Percentiles rank a stretch among this genome's conserved stretches.
phyloP scores from a whole-genome alignment of 2,329 filamentous ascomycete species.

The Fusarium sp. region DNA sequence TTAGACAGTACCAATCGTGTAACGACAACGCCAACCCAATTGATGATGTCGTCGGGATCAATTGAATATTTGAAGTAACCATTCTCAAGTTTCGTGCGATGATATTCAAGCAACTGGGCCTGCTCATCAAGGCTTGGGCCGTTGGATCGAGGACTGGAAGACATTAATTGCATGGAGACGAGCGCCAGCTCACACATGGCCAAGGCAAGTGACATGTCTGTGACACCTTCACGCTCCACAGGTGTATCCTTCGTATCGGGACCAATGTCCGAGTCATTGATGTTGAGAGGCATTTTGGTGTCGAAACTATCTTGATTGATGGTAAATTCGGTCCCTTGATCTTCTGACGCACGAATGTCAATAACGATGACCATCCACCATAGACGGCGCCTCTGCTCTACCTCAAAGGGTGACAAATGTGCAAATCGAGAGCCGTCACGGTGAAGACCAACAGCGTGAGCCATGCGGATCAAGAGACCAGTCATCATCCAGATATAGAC shows the following conservation, averaged over 20 bases:
- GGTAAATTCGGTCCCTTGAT: slow-evolving; percentile 66
- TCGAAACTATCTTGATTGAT: slow-evolving; percentile 62
- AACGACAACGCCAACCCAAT: slow-evolving; percentile 54
- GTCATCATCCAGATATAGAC: slow-evolving; percentile 73
- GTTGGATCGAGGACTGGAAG: slow-evolving; percentile 46
- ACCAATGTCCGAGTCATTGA: slow-evolving; percentile 66
- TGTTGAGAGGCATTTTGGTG: slow-evolving; percentile 66
- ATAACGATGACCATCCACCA: slow-evolving; percentile 72
- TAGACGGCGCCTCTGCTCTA: slow-evolving; percentile 71
- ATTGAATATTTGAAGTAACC: slow-evolving; percentile 57
- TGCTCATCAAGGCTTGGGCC: slow-evolving; percentile 56
- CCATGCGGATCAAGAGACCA: slow-evolving; percentile 69
- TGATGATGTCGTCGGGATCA: slow-evolving; percentile 49
- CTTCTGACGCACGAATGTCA: slow-evolving; percentile 70
- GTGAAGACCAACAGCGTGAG: slow-evolving; percentile 66
- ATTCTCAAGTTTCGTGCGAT: slow-evolving; percentile 58
- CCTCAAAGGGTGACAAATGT: slow-evolving; percentile 68
- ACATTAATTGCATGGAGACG: slow-evolving; percentile 55
- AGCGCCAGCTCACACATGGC: slow-evolving; percentile 54
- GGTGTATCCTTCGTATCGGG: slow-evolving; percentile 63
- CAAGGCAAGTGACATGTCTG: slow-evolving; percentile 62
- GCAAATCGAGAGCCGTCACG: slow-evolving; percentile 66
- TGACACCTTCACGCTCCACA: slow-evolving; percentile 61
- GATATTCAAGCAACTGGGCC: slow-evolving; percentile 57
- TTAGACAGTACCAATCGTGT: slow-evolving; percentile 65